A percentile compares a stretch with the other conserved stretches of the same genome.
phyloP scores from a whole-genome alignment of 2,329 filamentous ascomycete genomes.

The Epichloe festucae region DNA sequence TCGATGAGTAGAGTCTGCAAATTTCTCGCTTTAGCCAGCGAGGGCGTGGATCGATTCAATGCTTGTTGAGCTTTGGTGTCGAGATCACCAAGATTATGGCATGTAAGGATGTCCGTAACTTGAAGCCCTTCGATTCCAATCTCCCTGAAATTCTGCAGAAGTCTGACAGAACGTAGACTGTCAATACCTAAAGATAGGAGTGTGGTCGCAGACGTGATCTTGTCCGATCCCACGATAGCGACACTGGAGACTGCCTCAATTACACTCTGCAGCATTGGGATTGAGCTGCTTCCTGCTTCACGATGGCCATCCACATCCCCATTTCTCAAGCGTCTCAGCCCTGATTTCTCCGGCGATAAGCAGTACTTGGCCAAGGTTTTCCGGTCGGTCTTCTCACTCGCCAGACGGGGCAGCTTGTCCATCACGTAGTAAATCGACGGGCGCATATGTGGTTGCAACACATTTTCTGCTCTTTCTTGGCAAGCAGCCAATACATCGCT shows the following conservation, averaged over 20 bases:
- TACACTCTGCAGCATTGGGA: not conserved
- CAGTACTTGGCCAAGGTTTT: constrained; percentile 14
- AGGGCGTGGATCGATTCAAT: not conserved
- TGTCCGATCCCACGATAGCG: not conserved
- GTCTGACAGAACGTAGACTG: constrained; percentile 21
- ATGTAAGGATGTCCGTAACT: not conserved
- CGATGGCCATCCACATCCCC: too few relatives aligned
- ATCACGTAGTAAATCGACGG: constrained; percentile 40
- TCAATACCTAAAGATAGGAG: constrained; percentile 15
- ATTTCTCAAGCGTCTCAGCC: not conserved
- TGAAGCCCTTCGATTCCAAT: not conserved
- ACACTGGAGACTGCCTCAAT: not conserved
- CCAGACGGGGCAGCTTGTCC: constrained; percentile 38
- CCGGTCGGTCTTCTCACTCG: constrained; percentile 50
- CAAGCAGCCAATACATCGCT: not conserved
- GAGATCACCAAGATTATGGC: constrained; percentile 5
- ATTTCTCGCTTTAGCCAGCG: not conserved
- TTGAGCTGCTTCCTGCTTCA: not conserved
- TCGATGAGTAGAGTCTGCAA: not conserved
- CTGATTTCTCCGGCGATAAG: not conserved
- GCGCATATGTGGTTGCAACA: constrained; percentile 49
- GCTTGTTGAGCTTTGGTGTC: constrained; percentile 10
- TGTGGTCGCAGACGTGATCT: not conserved
- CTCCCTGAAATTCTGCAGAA: constrained; percentile 18
- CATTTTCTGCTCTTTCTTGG: not conserved